These are phyloP conservation scores for Fonsecaea monophora DNA, from an alignment of 2,329 filamentous ascomycete genomes.

Conservation along the genomic window DNA sequence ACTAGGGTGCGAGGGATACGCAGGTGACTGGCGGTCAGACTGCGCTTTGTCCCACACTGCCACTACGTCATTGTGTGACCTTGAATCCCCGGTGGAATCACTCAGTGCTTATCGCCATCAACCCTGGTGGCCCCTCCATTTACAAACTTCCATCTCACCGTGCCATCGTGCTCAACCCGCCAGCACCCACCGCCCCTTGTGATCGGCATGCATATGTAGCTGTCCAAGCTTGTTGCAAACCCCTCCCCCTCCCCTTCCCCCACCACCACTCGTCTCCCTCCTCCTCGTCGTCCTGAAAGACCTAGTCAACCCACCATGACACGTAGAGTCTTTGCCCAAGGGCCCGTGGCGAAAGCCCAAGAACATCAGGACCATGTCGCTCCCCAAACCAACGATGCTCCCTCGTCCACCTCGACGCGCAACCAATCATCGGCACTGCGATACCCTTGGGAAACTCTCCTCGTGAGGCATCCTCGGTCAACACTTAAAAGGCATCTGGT, in stretches of 20 bases:
- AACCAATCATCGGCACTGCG: neutral
- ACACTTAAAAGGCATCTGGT: slow-evolving; percentile 26
- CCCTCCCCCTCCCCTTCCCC: neutral
- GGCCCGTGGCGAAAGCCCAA: neutral
- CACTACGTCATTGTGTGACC: no score
- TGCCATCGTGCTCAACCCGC: no score
- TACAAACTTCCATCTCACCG: neutral
- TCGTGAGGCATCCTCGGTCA: slow-evolving; percentile 7
- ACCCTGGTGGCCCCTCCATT: neutral
- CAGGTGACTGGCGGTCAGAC: no score
- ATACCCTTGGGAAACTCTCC: slow-evolving; percentile 15
- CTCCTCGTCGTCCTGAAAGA: neutral
- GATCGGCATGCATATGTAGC: neutral
- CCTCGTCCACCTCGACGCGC: neutral
- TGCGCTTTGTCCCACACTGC: no score
- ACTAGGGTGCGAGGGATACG: no score
- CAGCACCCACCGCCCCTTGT: neutral
- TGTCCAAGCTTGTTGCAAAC: neutral
- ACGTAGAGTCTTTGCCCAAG: neutral
- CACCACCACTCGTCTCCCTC: neutral
- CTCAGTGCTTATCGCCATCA: no score
- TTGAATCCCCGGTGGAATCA: no score
- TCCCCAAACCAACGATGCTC: neutral
- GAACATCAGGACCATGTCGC: neutral
- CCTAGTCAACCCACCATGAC: neutral